A percentile compares a stretch with the other conserved stretches of the same genome.
phyloP scores from a whole-genome alignment of 768 basidiomycete species.

The Mycena albidolilacea region DNA sequence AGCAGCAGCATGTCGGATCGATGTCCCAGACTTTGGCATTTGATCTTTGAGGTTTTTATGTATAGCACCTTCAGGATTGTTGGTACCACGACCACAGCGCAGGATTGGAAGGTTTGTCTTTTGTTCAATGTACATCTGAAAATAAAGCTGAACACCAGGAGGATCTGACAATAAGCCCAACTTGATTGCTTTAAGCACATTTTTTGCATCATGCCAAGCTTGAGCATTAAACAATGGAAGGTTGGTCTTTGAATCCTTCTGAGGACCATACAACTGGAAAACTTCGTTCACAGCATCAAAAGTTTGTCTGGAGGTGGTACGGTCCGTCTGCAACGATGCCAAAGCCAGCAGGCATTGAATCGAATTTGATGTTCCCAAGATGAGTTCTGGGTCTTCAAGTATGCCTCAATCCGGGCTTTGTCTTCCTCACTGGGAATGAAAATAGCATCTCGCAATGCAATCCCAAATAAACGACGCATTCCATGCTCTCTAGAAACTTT shows the following conservation, averaged over 20 bases:
- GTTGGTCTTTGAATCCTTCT: neutral
- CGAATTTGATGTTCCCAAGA: neutral
- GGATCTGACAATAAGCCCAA: too few relatives aligned
- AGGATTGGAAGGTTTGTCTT: too few relatives aligned
- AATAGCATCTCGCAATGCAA: too few relatives aligned
- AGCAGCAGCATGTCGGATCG: neutral
- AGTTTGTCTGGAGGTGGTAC: constrained; percentile 1
- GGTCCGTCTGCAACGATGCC: neutral
- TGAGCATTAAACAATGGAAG: too few relatives aligned
- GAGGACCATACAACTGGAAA: neutral
- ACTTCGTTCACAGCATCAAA: neutral
- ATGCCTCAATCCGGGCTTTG: too few relatives aligned
- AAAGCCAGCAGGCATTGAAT: constrained; percentile 6
- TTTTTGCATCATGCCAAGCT: neutral
- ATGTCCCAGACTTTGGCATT: constrained; percentile 5
- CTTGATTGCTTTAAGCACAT: neutral
- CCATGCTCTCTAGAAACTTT: too few relatives aligned
- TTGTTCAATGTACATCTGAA: too few relatives aligned
- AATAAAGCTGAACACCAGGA: too few relatives aligned
- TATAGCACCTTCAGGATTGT: neutral
- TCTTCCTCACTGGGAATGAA: too few relatives aligned
- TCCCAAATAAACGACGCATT: too few relatives aligned
- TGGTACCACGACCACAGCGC: too few relatives aligned
- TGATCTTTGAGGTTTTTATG: neutral
- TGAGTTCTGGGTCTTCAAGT: too few relatives aligned